These are phyloP conservation scores for Poa annua DNA, from an alignment of 176 grass and related monocot species.

Conservation along the genomic window DNA sequence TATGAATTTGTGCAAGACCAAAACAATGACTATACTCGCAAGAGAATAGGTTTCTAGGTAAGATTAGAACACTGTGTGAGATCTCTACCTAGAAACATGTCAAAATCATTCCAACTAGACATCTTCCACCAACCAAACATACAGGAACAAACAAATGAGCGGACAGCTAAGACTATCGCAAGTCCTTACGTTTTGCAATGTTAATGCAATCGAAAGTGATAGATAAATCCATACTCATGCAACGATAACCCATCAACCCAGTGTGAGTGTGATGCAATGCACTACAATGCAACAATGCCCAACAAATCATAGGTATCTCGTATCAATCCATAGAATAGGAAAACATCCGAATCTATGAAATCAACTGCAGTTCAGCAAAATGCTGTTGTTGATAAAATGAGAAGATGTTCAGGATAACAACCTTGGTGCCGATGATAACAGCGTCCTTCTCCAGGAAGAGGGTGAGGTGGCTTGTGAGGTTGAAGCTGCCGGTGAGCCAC, in stretches of 20 bases:
- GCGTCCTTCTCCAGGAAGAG: conserved; percentile 87
- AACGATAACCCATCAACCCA: conserved; percentile 19
- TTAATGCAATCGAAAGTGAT: conserved; percentile 33
- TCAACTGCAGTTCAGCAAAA: conserved; percentile 6
- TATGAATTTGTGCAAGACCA: background rate
- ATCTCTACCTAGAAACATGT: background rate
- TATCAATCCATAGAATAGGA: conserved; percentile 6
- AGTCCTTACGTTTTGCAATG: conserved; percentile 7
- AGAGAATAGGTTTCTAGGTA: background rate
- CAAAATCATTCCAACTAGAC: conserved; percentile 17
- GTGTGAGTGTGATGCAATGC: background rate
- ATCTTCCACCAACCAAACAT: conserved; percentile 47
- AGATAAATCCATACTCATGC: conserved; percentile 23
- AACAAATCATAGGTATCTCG: conserved; percentile 5
- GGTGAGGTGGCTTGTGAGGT: conserved; percentile 84
- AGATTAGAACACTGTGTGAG: background rate
- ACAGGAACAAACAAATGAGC: conserved; percentile 31
- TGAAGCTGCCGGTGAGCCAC: conserved; percentile 95
- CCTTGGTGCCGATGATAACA: conserved; percentile 69
- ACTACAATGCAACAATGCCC: background rate
- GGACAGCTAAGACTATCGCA: conserved; percentile 21
- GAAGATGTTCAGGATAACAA: conserved; percentile 14
- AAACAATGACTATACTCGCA: conserved; percentile 1
- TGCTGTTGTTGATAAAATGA: conserved; percentile 19
- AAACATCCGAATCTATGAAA: conserved; percentile 25